A percentile compares a stretch with the other conserved stretches of the same genome.
Evolutionary conservation across 1,284 basidiomycete species (phyloP).

Genomic region (Apiotrichum gracile): DNA sequence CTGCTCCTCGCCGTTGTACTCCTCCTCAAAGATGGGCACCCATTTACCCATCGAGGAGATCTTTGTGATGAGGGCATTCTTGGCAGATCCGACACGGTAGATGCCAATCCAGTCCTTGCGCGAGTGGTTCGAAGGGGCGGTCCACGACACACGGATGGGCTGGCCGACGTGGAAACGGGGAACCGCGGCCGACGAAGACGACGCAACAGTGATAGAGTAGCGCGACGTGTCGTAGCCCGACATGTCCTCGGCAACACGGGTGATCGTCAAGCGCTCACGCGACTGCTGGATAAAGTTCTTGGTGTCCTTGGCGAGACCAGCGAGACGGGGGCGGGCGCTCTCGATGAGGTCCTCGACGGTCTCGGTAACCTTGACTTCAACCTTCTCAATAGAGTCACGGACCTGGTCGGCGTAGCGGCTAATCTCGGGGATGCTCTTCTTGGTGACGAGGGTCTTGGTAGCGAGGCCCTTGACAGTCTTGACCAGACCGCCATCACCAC

Average conservation of each 20-base stretch:
- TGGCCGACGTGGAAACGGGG: slow-evolving; percentile 81
- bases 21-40: slow-evolving; percentile 83
- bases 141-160: slow-evolving; percentile 79
- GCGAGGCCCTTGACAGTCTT: slow-evolving; percentile 93
- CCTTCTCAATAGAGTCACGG: slow-evolving; percentile 87
- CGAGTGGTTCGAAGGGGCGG: slow-evolving; percentile 78
- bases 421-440: slow-evolving; percentile 61
- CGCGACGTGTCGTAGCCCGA: slow-evolving; percentile 70
- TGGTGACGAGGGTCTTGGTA: slow-evolving; percentile 58
- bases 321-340: slow-evolving; percentile 61
- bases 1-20: slow-evolving; percentile 84
- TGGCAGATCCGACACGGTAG: slow-evolving; percentile 83
- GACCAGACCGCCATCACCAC: slow-evolving; percentile 91
- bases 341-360: slow-evolving; percentile 88
- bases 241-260: slow-evolving; percentile 74
- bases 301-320: slow-evolving; percentile 84
- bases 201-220: slow-evolving; percentile 62
- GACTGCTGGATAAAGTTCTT: slow-evolving; percentile 86
- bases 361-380: slow-evolving; percentile 83
- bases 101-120: slow-evolving; percentile 97
- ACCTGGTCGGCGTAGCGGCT: slow-evolving; percentile 79
- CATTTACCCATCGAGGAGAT: slow-evolving; percentile 86
- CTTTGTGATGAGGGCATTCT: slow-evolving; percentile 72
- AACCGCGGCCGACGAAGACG: slow-evolving; percentile 37
- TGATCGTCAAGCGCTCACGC: slow-evolving; percentile 80